A percentile compares a stretch with the other conserved stretches of the same genome.
phyloP scores from a whole-genome alignment of 768 basidiomycete genomes.

The Fibroporia radiculosa region DNA sequence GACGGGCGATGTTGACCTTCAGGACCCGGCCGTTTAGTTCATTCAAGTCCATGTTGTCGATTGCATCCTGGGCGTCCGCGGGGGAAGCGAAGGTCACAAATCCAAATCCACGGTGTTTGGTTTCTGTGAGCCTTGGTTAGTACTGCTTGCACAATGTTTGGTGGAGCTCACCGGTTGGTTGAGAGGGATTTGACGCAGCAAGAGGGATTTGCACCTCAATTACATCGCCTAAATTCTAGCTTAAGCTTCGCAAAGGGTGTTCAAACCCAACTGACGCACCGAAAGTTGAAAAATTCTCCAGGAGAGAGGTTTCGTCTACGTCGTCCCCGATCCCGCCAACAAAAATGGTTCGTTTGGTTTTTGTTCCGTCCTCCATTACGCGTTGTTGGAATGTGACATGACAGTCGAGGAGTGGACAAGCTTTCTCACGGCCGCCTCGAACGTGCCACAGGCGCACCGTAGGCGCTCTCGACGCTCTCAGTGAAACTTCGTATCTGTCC shows the following conservation, averaged over 20 bases:
- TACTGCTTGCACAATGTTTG: not conserved
- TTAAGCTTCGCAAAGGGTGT: too few species aligned
- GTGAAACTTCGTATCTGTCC: too few species aligned
- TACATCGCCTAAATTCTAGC: slow-evolving; percentile 73
- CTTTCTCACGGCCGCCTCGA: slow-evolving; percentile 9
- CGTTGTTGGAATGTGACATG: too few species aligned
- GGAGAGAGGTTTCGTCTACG: slow-evolving; percentile 68
- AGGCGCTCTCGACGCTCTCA: too few species aligned
- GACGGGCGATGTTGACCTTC: slow-evolving; percentile 81
- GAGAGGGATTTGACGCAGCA: slow-evolving; percentile 61
- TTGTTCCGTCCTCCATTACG: slow-evolving; percentile 74
- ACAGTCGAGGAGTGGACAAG: too few species aligned
- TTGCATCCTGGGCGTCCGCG: slow-evolving; percentile 89
- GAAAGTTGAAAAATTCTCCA: slow-evolving; percentile 81
- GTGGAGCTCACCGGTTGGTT: slow-evolving; percentile 44
- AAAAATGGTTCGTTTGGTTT: slow-evolving; percentile 80
- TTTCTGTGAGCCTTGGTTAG: slow-evolving; percentile 33
- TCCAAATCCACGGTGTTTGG: slow-evolving; percentile 89
- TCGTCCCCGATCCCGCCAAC: slow-evolving; percentile 80
- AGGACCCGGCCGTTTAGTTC: slow-evolving; percentile 71
- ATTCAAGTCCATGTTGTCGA: slow-evolving; percentile 98
- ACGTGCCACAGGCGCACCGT: too few species aligned
- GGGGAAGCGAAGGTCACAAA: slow-evolving; percentile 82
- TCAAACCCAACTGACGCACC: too few species aligned
- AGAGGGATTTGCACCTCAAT: slow-evolving; percentile 86